Evolutionary conservation across 169 alveolate genomes (phyloP), one percentile per base, ranked within the genome.

Genomic region (Plasmodium fragile): DNA sequence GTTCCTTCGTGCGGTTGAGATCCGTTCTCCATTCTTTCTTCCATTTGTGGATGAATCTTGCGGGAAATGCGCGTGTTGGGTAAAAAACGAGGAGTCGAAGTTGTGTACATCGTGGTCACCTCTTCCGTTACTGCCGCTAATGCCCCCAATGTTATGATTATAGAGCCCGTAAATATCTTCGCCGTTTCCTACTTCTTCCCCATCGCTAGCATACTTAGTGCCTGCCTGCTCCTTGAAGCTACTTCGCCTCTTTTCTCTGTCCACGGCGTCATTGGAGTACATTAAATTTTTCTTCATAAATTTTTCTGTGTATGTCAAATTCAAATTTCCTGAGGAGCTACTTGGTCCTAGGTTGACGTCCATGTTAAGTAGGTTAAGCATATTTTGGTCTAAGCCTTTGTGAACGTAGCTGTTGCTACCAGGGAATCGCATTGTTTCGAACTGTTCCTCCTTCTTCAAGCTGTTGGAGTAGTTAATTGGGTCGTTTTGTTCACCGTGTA

Each of bases 121-220:
- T 45, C 78, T 49, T 36, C 39, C 30, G 79, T 81, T 59, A 22
- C 25, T 39, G 36, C 77, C 18, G 45, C 36, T 25, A 45, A 39
- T 25, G 3, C 41, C 71, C 13, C 45, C 77, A 18, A 79, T 70
- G 36, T 16, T 83, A 22, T 53, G 69, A n/a, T 83, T 83, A 69
- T 83, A 83, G 30, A 83, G 77, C 49, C 77, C 75, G 45, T 78
- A 78, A 70, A 83, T 32, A 16, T 25, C 0, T 30, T 83, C 55
- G 52, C 43, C 22, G 8, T 83, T 83, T 32, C 7, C 39, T 43
- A 5, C 73, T 65, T 36, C 71, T 83, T 83, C 83, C 49, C 69
- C 75, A 36, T 70, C 92, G 34, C 82, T 83, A 32, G 82, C 30
- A 22, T 83, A 65, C 59, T 70, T 83, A 43, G 34, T 25, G 53